Evolutionary conservation across 2,329 filamentous ascomycete species (phyloP).

Genomic region (Zasmidium citrigriseum): DNA sequence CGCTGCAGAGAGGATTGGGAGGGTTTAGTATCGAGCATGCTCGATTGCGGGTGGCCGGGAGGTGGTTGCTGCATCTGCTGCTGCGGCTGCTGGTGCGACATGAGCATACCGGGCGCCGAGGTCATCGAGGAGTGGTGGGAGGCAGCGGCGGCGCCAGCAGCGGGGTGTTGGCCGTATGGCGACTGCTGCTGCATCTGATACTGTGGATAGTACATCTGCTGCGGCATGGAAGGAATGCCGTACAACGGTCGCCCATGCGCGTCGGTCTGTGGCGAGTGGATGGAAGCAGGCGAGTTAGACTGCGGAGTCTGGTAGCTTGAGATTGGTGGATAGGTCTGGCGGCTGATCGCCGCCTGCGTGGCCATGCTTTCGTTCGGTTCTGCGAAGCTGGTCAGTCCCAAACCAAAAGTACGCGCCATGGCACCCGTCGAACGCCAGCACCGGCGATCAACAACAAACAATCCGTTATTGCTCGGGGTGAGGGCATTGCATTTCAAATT

Average conservation of each 20-base stretch:
- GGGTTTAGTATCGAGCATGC: constrained; percentile 29
- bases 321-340: constrained; percentile 77
- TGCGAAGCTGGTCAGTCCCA: constrained; percentile 59
- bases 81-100: constrained; percentile 53
- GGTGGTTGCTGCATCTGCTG: constrained; percentile 26
- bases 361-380: constrained; percentile 73
- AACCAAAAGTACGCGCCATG: constrained; percentile 25
- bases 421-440: constrained; percentile 10
- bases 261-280: constrained; percentile 89
- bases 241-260: constrained; percentile 83
- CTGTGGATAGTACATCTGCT: constrained; percentile 76
- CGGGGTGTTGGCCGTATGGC: constrained; percentile 58
- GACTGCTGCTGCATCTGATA: constrained; percentile 54
- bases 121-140: constrained; percentile 57
- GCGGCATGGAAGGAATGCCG: constrained; percentile 79
- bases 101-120: constrained; percentile 51
- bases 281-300: constrained; percentile 90
- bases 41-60: constrained; percentile 27
- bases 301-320: constrained; percentile 81
- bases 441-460: constrained; percentile 15
- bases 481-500: constrained; percentile 15
- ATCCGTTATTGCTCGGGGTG: constrained; percentile 21
- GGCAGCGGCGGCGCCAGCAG: constrained; percentile 34
- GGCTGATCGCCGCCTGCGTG: constrained; percentile 63
- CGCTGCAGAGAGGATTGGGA: constrained; percentile 27